These are phyloP conservation scores for Calycina marina DNA, from an alignment of 2,329 filamentous ascomycete species.

Conservation along the genomic window DNA sequence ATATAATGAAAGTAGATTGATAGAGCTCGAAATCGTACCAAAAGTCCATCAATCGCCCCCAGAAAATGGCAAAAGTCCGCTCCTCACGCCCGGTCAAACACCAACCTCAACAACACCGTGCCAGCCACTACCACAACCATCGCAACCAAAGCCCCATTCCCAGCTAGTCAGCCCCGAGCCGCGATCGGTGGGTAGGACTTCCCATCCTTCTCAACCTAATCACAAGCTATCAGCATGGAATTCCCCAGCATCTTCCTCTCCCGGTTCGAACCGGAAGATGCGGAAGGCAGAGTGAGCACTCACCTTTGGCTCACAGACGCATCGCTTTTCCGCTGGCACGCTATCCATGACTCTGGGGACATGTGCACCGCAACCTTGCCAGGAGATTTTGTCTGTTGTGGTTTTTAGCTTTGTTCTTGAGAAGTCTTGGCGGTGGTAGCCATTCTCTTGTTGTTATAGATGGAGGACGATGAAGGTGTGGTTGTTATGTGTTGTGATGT, in stretches of 20 bases:
- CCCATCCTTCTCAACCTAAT: constrained; percentile 1
- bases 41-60: not conserved
- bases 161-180: not conserved
- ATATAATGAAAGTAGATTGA: too few relatives aligned
- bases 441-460: not conserved
- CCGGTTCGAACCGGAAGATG: not conserved
- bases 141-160: not conserved
- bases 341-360: not conserved
- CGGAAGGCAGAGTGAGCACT: not conserved
- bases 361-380: constrained; percentile 1
- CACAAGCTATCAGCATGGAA: constrained; percentile 1
- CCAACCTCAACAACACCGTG: not conserved
- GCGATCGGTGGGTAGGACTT: not conserved
- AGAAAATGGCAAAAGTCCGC: not conserved
- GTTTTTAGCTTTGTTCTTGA: too few relatives aligned
- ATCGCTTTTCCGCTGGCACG: not conserved
- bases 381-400: not conserved
- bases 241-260: not conserved
- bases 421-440: too few relatives aligned
- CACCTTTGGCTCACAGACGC: not conserved
- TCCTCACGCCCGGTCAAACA: not conserved
- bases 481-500: too few relatives aligned
- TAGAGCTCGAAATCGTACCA: not conserved
- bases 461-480: not conserved
- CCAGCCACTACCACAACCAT: not conserved